Evolutionary conservation across 371 early-diverging fungal species (phyloP).

Genomic region (Chytridiales sp.): DNA sequence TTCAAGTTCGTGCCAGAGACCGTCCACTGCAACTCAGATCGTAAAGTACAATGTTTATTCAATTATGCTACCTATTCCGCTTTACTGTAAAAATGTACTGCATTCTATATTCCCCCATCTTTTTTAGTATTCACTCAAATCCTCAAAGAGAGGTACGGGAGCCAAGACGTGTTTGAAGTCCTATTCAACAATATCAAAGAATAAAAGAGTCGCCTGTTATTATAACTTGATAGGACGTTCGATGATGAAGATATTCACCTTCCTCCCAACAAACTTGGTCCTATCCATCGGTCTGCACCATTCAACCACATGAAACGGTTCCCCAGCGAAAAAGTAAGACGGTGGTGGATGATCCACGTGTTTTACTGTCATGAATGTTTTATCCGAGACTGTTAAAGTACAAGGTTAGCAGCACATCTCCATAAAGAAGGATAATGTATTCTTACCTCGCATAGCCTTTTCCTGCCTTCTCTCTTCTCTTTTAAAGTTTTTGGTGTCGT

Average conservation of each 20-base stretch:
- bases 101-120: too few species aligned
- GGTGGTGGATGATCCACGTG: slow-evolving; percentile 1
- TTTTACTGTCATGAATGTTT: not conserved
- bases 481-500: slow-evolving; percentile 27
- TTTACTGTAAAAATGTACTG: too few species aligned
- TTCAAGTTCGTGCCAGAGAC: too few species aligned
- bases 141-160: slow-evolving; percentile 19
- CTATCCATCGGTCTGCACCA: not conserved
- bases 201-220: not conserved
- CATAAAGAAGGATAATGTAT: not conserved
- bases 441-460: slow-evolving; percentile 26
- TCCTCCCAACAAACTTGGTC: not conserved
- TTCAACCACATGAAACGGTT: not conserved
- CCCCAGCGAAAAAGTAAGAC: not conserved
- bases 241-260: not conserved
- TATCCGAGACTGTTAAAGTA: slow-evolving; percentile 7
- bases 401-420: not conserved
- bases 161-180: slow-evolving; percentile 22
- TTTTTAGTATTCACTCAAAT: slow-evolving; percentile 13
- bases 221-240: not conserved
- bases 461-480: slow-evolving; percentile 31
- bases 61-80: too few species aligned
- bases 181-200: not conserved
- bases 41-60: too few species aligned
- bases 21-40: too few species aligned